A percentile compares a stretch with the other conserved stretches of the same genome.
Evolutionary conservation across 2,329 filamentous ascomycete genomes (phyloP).

Genomic region (Fusarium multiceps): DNA sequence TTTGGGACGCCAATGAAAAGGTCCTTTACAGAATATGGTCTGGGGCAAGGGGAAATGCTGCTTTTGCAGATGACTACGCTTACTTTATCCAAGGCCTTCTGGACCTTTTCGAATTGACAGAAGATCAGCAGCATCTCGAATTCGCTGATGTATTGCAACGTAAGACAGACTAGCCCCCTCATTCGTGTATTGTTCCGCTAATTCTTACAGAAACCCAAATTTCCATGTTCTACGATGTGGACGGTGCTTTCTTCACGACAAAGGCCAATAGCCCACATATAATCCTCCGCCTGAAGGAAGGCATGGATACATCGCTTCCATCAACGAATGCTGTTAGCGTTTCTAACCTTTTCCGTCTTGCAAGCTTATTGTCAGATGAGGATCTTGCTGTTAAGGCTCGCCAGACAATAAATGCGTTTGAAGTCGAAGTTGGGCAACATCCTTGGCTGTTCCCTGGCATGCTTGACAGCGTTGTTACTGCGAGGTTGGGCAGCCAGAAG

Average conservation of each 20-base stretch:
- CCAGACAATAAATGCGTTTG: conserved; percentile 85
- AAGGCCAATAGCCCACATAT: conserved; percentile 70
- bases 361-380: conserved; percentile 73
- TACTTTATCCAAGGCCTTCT: conserved; percentile 86
- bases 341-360: conserved; percentile 85
- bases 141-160: conserved; percentile 87
- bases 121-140: conserved; percentile 77
- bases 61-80: conserved; percentile 94
- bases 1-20: conserved; percentile 74
- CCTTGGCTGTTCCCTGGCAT: conserved; percentile 91
- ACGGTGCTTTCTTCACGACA: conserved; percentile 80
- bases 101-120: conserved; percentile 85
- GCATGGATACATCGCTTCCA: conserved; percentile 92
- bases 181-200: conserved; percentile 1
- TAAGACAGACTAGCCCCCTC: conserved; percentile 50
- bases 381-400: conserved; percentile 73
- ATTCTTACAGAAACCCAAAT: conserved; percentile 72
- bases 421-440: conserved; percentile 91
- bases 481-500: conserved; percentile 73
- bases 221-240: conserved; percentile 78
- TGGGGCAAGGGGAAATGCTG: conserved; percentile 71
- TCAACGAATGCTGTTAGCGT: conserved; percentile 91
- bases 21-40: conserved; percentile 80
- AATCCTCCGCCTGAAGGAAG: conserved; percentile 90
- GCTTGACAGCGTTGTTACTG: conserved; percentile 78